Base-by-base conservation (phyloP, 2,329 filamentous ascomycete genomes). In the Clonostachys rhizophaga region DNA sequence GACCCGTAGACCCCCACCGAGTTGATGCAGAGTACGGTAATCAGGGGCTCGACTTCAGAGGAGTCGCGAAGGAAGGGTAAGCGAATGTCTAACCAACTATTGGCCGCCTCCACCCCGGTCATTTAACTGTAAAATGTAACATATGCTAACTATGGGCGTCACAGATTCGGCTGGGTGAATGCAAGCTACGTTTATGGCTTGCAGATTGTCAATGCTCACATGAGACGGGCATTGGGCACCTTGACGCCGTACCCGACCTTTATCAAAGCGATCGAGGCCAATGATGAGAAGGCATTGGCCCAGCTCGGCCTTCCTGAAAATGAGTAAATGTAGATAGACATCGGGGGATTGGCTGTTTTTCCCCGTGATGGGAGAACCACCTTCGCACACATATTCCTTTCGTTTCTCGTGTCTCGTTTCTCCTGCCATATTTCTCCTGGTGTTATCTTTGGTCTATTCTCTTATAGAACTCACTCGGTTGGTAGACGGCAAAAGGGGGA, bases 1-100 rank as follows among this genome's bases (percentile, higher is more conserved):
- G 89, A 48, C 85, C 87, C 6, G 83, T 91, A 48, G 91, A 96
- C 59, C 91, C 94, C 36, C 94, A 97, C 69, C 86, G 88, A 52
- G 94, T 97, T 12, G 90, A 95, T 66, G 94, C 92, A 49, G 94
- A 99, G 69, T 99, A 99, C 62, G 94, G 94, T 7, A 99, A 99
- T 67, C 94, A 99, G 66, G 94, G 94, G 3, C 75, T 87, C 44
- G 89, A 96, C 63, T 96, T 97, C 72, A 95, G 95, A 71, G 92
- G 92, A 37, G 91, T 96, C 56, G 89, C 92, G 46, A 90, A 89
- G 57, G 92, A 97, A 82, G 92, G 92, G 90, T 96, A 73, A 79
- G 88, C 83, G 40, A 40, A 42, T 34, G 36, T 36, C 24, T 45
- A 47, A 45, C n/a, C 14, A 9, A 10, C 6, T 30, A 30, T 43